Base-by-base conservation (phyloP, 2,329 filamentous ascomycete species). In the Cladosporium oxysporum region DNA sequence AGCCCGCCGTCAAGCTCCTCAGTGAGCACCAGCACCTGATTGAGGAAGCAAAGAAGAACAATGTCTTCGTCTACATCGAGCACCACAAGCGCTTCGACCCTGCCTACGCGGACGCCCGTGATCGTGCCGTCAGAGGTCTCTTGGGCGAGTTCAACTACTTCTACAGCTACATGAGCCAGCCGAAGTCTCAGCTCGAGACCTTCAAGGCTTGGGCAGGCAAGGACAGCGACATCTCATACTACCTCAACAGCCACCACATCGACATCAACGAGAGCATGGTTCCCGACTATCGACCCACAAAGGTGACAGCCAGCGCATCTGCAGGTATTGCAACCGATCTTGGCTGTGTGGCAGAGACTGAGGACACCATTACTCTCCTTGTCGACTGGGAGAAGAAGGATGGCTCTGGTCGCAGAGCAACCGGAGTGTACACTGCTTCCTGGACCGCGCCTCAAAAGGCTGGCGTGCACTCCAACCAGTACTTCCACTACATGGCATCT, bases 91-190 rank as follows among this genome's bases (percentile, higher is more conserved):
- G 94, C 66, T 97, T 90, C 81, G 93, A 97, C 78, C 93, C 93
- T 1, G 92, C 92, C 26, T 97, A 97, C 82, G 88, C 91, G 16
- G 93, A 97, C 78, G 94, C 94, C 16, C 87, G 89, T 59, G 89
- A 89, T 81, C 88, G 90, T 72, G 91, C 92, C 16, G 82, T 87
- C 75, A 88, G 84, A 37, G 75, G 75, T 47, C 69, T 60, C 62
- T 83, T 97, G 8, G 93, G 93, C 70, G 92, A 97, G 80, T 97
- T 97, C 87, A 97, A 96, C 84, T 97, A 97, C 84, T 97, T 96
- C 78, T 97, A 97, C 85, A 90, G 87, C 73, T 97, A 97, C 86
- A 96, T 97, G 93, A 92, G 89, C 59, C 93, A 97, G 83, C 91
- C 90, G 67, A 96, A 96, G 82, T 92, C 85, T 60, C 93, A 96